Evolutionary conservation across 2,329 filamentous ascomycete species (phyloP).

Genomic region (Colletotrichum chlorophyti): DNA sequence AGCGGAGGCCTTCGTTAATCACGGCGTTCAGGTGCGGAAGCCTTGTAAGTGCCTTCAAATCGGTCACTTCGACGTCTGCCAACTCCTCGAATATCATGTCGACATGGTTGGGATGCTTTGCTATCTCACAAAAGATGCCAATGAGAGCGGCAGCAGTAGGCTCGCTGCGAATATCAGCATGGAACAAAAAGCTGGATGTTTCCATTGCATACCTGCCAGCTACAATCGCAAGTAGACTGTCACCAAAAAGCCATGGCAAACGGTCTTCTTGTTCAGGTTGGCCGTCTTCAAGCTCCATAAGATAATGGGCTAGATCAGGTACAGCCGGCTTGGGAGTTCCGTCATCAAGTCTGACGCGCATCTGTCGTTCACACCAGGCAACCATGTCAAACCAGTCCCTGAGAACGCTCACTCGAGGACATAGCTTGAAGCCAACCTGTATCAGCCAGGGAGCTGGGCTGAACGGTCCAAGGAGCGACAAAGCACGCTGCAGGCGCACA

Average conservation of each 20-base stretch:
- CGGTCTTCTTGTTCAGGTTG: slow-evolving; percentile 16
- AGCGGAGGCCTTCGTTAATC: slow-evolving; percentile 26
- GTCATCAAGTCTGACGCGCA: slow-evolving; percentile 21
- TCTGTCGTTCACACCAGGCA: slow-evolving; percentile 32
- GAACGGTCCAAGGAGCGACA: slow-evolving; percentile 38
- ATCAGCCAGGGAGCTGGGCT: slow-evolving; percentile 36
- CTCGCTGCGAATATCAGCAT: slow-evolving; percentile 20
- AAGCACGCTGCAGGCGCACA: slow-evolving; percentile 33
- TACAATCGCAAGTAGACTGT: slow-evolving; percentile 32
- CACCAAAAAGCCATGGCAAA: slow-evolving; percentile 24
- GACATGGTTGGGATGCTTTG: slow-evolving; percentile 27
- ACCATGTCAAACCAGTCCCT: slow-evolving; percentile 33
- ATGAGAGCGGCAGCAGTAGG: slow-evolving; percentile 29
- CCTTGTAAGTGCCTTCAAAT: slow-evolving; percentile 27
- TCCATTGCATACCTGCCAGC: slow-evolving; percentile 34
- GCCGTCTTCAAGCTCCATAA: slow-evolving; percentile 22
- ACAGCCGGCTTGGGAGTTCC: slow-evolving; percentile 13
- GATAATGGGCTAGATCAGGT: slow-evolving; percentile 21
- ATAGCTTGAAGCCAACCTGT: slow-evolving; percentile 32
- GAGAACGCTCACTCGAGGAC: slow-evolving; percentile 26
- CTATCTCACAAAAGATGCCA: slow-evolving; percentile 31
- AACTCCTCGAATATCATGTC: slow-evolving; percentile 23
- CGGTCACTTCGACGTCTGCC: slow-evolving; percentile 27
- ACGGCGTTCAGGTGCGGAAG: slow-evolving; percentile 34
- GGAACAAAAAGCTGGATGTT: not conserved